phyloP scores from a whole-genome alignment of 306 rosid species.

The Boehmeria nivea region DNA sequence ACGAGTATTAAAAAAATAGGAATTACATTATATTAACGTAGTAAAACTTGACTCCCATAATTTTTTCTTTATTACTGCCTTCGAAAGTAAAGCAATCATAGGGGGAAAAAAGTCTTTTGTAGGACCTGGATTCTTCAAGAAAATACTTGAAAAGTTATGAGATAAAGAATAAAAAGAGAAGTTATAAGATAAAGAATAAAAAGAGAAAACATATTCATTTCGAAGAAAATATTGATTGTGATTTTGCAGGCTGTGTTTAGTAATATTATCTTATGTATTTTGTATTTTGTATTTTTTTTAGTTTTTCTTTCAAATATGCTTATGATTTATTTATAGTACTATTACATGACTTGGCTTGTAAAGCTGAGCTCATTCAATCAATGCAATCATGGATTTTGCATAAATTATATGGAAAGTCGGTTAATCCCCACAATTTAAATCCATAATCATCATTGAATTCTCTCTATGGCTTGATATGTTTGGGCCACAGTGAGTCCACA shows the following conservation, averaged over 20 bases:
- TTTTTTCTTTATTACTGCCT: neutral
- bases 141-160: neutral
- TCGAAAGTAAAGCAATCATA: neutral
- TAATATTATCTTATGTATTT: too few species aligned
- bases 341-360: slow-evolving; percentile 16
- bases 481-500: too few species aligned
- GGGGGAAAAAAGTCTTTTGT: neutral
- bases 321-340: neutral
- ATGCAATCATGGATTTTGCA: slow-evolving; percentile 12
- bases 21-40: too few species aligned
- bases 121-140: neutral
- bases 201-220: neutral
- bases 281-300: too few species aligned
- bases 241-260: too few species aligned
- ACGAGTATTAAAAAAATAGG: too few species aligned
- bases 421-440: slow-evolving; percentile 7
- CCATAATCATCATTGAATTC: slow-evolving; percentile 49
- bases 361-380: slow-evolving; percentile 19
- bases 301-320: too few species aligned
- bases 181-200: neutral
- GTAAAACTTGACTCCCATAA: too few species aligned
- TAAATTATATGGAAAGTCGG: slow-evolving; percentile 2
- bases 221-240: neutral
- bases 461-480: slow-evolving; percentile 27
- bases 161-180: neutral